Conservation (phyloP, 495 filamentous ascomycete species). For the Penicillium goetzii region DNA sequence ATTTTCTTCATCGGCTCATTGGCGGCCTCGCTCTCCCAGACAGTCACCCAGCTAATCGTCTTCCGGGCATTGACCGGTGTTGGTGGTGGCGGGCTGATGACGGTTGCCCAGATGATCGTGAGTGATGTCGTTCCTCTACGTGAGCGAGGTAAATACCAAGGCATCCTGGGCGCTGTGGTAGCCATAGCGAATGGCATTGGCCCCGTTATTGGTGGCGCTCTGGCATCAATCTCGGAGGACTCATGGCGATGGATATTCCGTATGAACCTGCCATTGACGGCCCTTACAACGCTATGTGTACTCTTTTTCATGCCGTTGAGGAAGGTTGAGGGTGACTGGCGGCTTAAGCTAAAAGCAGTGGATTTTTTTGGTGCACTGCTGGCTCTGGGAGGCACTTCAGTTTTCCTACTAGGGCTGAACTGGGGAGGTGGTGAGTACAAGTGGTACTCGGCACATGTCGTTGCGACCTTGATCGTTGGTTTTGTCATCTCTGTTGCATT, state of each 20-base stretch:
- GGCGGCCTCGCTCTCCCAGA: slow-evolving; percentile 54
- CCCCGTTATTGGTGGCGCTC: slow-evolving; percentile 56
- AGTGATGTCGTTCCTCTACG: slow-evolving; percentile 59
- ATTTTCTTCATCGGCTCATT: slow-evolving; percentile 61
- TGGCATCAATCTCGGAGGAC: slow-evolving; percentile 44
- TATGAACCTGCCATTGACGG: slow-evolving; percentile 53
- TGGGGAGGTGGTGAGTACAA: slow-evolving; percentile 57
- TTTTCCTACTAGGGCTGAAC: slow-evolving; percentile 54
- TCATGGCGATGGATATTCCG: slow-evolving; percentile 63
- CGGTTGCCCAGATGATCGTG: slow-evolving; percentile 57
- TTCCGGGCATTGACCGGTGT: slow-evolving; percentile 60
- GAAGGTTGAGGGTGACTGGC: slow-evolving; percentile 55
- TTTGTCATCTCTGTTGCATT: slow-evolving; percentile 47
- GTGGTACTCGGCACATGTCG: slow-evolving; percentile 54
- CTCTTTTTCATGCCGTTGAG: slow-evolving; percentile 57
- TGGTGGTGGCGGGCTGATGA: slow-evolving; percentile 61
- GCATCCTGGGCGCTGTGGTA: slow-evolving; percentile 58
- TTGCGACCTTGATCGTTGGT: slow-evolving; percentile 52
- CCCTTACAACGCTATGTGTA: slow-evolving; percentile 49
- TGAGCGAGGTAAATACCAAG: slow-evolving; percentile 62
- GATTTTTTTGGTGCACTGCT: slow-evolving; percentile 50
- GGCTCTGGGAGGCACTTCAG: slow-evolving; percentile 45
- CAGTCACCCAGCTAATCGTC: slow-evolving; percentile 55
- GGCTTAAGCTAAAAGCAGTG: slow-evolving; percentile 50
- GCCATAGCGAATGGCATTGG: slow-evolving; percentile 59